phyloP scores from a whole-genome alignment of 2,329 filamentous ascomycete species.

The Fusarium domesticum region DNA sequence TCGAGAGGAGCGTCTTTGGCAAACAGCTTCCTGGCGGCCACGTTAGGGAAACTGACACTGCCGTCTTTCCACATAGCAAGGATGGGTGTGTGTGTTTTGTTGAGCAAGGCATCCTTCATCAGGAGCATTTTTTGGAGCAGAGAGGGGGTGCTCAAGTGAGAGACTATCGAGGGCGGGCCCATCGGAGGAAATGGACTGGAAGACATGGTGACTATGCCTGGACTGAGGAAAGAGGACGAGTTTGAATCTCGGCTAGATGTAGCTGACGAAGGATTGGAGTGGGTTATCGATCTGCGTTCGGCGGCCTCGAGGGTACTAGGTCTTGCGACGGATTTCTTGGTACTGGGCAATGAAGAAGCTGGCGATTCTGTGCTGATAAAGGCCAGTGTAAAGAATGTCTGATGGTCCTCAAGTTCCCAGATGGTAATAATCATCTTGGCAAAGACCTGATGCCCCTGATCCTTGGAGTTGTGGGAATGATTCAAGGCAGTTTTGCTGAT shows the following conservation, averaged over 20 bases:
- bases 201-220: slow-evolving; percentile 51
- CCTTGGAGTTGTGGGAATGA: slow-evolving; percentile 34
- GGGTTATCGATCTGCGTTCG: slow-evolving; percentile 43
- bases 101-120: slow-evolving; percentile 74
- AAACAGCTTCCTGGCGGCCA: slow-evolving; percentile 57
- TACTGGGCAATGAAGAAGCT: slow-evolving; percentile 30
- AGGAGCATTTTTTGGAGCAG: slow-evolving; percentile 69
- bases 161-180: slow-evolving; percentile 58
- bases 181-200: slow-evolving; percentile 63
- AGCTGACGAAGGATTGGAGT: slow-evolving; percentile 46
- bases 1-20: slow-evolving; percentile 40
- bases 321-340: slow-evolving; percentile 39
- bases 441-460: slow-evolving; percentile 45
- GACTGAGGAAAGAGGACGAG: slow-evolving; percentile 49
- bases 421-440: slow-evolving; percentile 76
- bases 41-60: slow-evolving; percentile 70
- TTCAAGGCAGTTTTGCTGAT: slow-evolving; percentile 40
- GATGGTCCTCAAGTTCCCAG: slow-evolving; percentile 65
- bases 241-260: slow-evolving; percentile 47
- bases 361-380: slow-evolving; percentile 61
- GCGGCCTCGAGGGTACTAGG: slow-evolving; percentile 44
- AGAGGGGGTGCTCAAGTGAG: slow-evolving; percentile 57
- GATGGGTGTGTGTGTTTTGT: slow-evolving; percentile 71
- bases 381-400: slow-evolving; percentile 70
- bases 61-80: slow-evolving; percentile 80